Base-by-base conservation (phyloP, 75 land plant genomes). In the Pseudotsuga menziesii region DNA sequence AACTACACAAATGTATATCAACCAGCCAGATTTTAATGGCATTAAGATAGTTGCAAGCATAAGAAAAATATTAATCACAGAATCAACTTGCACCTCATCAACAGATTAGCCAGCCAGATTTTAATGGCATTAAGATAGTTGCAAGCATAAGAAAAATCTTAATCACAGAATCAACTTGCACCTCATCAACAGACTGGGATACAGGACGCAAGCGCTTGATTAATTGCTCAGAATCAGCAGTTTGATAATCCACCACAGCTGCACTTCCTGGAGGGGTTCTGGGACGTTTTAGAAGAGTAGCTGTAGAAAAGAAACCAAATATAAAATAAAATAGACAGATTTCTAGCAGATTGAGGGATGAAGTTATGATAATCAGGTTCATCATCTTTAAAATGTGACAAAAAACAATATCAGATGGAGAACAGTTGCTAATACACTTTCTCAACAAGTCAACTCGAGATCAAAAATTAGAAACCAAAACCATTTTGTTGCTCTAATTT, bases 161-260 rank as follows among this genome's bases (percentile, higher is more conserved):
- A 12, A 69, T 36, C 52, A 11, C 48, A 39, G 72, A 39, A 69
- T 3, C 20, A 69, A 69, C 52, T 19, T 39, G 23, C 78, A 89
- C 89, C 89, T 89, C 94, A 74, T 91, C 94, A 78, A 78, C 72
- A 67, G 82, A 76, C 57, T 70, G 88, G 29, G 88, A 73, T 67
- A 56, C 74, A n/a, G 82, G 61, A n/a, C 90, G 90, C 32, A 81
- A 22, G 19, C 92, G 85, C 78, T 88, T 90, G 80, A 84, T 83
- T 35, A 88, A 71, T 58, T 83, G 92, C 54, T 93, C 95, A 56
- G 85, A 88, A 56, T 91, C 93, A 55, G 85, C 62, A 75, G 57
- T 80, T 39, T 82, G 95, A 75, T 92, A 92, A 73, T 92, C 95
- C 48, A 84, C 70, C 76, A 83, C 75, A 32, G 87, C 78, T 17